These are phyloP conservation scores for Cystobasidium tubakii DNA, from an alignment of 768 basidiomycete species.

Conservation along the genomic window DNA sequence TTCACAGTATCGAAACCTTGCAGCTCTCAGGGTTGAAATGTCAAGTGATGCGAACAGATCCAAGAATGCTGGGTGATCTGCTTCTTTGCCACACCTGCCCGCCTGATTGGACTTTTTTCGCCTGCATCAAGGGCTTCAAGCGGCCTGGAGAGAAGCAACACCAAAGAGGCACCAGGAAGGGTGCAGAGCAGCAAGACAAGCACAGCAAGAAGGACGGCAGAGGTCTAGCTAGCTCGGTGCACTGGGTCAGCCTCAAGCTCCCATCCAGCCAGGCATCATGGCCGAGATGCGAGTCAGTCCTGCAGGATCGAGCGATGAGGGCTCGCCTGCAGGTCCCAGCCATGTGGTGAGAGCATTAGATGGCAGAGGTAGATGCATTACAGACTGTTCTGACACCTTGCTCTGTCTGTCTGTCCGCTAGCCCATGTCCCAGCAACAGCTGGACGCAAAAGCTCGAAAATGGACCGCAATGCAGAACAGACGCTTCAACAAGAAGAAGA, in stretches of 20 bases:
- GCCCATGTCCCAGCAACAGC: constrained; percentile 60
- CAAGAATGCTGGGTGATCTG: no score
- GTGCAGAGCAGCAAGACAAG: background rate
- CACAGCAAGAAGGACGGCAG: background rate
- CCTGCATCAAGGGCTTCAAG: background rate
- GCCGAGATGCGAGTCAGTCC: constrained; percentile 21
- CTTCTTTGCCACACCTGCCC: no score
- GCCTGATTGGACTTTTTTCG: background rate
- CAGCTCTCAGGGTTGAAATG: no score
- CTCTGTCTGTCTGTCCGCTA: constrained; percentile 1
- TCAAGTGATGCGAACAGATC: no score
- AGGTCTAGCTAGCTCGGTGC: background rate
- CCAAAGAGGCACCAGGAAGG: background rate
- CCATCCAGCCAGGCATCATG: background rate
- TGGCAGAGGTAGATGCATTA: background rate
- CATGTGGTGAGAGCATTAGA: constrained; percentile 13
- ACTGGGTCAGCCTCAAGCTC: background rate
- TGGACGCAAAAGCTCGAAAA: constrained; percentile 89
- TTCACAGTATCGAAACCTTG: no score
- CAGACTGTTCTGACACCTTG: background rate
- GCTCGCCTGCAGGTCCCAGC: constrained; percentile 15
- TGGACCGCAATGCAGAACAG: constrained; percentile 91
- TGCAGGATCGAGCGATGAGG: constrained; percentile 31
- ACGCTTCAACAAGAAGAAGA: constrained; percentile 82
- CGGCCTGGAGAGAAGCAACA: background rate